A percentile compares a stretch with the other conserved stretches of the same genome.
Evolutionary conservation across 306 rosid species (phyloP).

Genomic region (Acmispon strigosus): DNA sequence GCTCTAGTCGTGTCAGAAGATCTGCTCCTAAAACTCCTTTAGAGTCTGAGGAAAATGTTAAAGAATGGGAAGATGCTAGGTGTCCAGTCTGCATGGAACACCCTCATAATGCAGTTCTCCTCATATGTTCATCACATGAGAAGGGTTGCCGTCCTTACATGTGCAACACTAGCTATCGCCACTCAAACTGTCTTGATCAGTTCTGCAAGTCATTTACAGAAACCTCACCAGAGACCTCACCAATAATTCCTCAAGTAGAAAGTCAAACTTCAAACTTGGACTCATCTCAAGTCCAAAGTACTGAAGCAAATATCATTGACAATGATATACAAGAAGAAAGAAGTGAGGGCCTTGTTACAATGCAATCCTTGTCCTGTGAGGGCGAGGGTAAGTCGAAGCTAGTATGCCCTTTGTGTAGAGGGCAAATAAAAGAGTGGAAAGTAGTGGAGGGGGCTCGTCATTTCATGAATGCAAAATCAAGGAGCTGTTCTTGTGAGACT

Average conservation of each 20-base stretch:
- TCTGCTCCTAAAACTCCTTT: slow-evolving; percentile 29
- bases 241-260: slow-evolving; percentile 40
- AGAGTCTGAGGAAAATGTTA: slow-evolving; percentile 52
- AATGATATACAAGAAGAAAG: slow-evolving; percentile 40
- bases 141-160: slow-evolving; percentile 97
- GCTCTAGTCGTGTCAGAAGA: slow-evolving; percentile 54
- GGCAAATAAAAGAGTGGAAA: slow-evolving; percentile 74
- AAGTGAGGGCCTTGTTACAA: slow-evolving; percentile 44
- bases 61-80: slow-evolving; percentile 96
- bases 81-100: slow-evolving; percentile 99
- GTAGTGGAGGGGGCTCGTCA: slow-evolving; percentile 77
- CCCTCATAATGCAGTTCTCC: slow-evolving; percentile 96
- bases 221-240: slow-evolving; percentile 36
- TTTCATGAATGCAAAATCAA: slow-evolving; percentile 84
- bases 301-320: slow-evolving; percentile 37
- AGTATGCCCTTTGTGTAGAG: slow-evolving; percentile 92
- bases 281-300: slow-evolving; percentile 23
- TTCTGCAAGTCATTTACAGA: slow-evolving; percentile 79
- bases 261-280: slow-evolving; percentile 23
- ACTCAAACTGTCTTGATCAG: slow-evolving; percentile 95
- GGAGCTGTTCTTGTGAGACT: slow-evolving; percentile 88
- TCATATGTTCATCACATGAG: slow-evolving; percentile 81
- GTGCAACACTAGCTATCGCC: slow-evolving; percentile 98
- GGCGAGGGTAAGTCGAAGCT: slow-evolving; percentile 49
- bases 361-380: slow-evolving; percentile 54